Base-by-base conservation (phyloP, 2,329 filamentous ascomycete genomes). In the Ploettnerulaceae sp. region DNA sequence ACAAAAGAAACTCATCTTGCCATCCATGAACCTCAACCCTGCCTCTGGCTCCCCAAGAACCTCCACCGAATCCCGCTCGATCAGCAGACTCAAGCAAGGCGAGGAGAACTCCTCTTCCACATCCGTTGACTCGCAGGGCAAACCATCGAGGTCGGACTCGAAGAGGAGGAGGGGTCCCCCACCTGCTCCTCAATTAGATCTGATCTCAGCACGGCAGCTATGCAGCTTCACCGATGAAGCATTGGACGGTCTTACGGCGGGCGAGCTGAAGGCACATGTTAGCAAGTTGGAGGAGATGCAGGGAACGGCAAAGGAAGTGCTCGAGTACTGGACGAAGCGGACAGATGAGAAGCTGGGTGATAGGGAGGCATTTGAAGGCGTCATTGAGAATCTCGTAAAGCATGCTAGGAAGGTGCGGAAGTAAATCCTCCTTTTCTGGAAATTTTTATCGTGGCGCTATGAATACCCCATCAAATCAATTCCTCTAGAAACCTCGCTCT, bases 351-450 rank as follows among this genome's bases (percentile, higher is more conserved):
- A 91, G 59, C 71, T 95, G 54, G 87, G 87, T 31, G 91, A 97
- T 63, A 84, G 93, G 57, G 91, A 96, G 64, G 88, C 89, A 2
- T 93, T 96, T 65, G 91, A 97, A 64, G 89, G 89, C 0, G 91
- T 97, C 12, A 96, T 97, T 74, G 91, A 95, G 69, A 96, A 95
- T 66, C 67, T 97, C 55, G 91, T 96, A 33, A 93, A 89, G 66
- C 89, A 95, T 69, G 89, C 89, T 39, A 77, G 89, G 65, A 88
- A 90, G 69, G 81, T 89, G 47, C 77, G 89, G 63, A 93, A 90
- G 68, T 88, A 70, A 49, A 43, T n/a, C n/a, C n/a, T n/a, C n/a
- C 20, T 29, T 3, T 24, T 24, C 2, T 26, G 20, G n/a, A 24
- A 20, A 18, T 15, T 7, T 26, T 18, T 17, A 20, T 17, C 18